Evolutionary conservation across 148 eudicot species (phyloP).

Genomic region (Vaccinium corymbosum): DNA sequence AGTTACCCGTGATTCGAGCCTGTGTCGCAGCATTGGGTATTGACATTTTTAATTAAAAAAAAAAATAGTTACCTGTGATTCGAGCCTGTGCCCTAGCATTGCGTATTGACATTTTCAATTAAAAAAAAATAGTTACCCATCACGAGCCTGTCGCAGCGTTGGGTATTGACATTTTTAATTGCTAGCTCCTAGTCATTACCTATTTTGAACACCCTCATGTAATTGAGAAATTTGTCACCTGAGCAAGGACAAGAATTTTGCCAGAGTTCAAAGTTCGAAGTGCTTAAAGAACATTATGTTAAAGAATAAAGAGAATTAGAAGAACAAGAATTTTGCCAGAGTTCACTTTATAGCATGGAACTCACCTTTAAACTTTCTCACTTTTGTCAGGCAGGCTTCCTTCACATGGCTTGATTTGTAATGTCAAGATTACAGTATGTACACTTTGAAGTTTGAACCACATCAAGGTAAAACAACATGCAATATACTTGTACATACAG

Average conservation of each 20-base stretch:
- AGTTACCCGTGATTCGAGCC: no score
- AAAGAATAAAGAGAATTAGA: not conserved
- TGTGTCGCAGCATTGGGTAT: no score
- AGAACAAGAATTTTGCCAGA: not conserved
- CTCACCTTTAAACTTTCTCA: not conserved
- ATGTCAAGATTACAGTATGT: no score
- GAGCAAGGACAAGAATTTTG: not conserved
- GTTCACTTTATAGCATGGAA: not conserved
- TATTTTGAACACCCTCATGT: not conserved
- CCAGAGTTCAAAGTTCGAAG: no score
- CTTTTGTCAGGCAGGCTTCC: not conserved
- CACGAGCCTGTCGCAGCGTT: not conserved
- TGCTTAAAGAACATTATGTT: not conserved
- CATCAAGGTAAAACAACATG: no score
- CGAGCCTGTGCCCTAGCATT: not conserved
- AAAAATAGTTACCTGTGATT: not conserved
- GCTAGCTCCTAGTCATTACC: not conserved
- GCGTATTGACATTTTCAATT: not conserved
- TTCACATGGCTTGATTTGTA: not conserved
- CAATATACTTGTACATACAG: no score
- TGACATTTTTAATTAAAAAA: not conserved
- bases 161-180: not conserved
- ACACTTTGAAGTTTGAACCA: no score
- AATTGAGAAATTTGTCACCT: not conserved
- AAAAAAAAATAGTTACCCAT: not conserved